Conservation (phyloP, 2,329 filamentous ascomycete species). For the Aspergillus niger region DNA sequence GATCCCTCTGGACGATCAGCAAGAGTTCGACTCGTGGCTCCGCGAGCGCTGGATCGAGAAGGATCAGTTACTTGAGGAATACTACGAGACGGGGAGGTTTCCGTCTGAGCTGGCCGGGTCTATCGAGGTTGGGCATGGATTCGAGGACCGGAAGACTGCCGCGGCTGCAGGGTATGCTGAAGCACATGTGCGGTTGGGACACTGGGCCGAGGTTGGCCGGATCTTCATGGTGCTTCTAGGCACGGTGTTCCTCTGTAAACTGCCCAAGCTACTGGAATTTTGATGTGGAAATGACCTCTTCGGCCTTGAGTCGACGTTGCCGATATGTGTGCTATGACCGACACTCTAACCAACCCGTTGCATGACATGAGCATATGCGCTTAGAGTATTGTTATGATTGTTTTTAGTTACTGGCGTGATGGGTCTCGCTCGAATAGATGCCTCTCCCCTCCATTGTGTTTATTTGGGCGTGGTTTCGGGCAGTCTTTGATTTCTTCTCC, state of each 20-base stretch:
- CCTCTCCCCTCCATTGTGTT: not conserved
- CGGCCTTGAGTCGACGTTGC: not conserved
- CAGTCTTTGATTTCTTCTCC: not conserved
- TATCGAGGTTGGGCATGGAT: slow-evolving; percentile 49
- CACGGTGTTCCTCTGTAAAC: slow-evolving; percentile 36
- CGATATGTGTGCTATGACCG: not conserved
- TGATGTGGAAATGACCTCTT: slow-evolving; percentile 10
- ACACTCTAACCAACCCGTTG: not conserved
- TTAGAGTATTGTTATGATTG: slow-evolving; percentile 1
- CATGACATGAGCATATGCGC: slow-evolving; percentile 3
- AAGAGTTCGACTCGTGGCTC: slow-evolving; percentile 82
- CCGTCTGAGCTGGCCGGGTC: slow-evolving; percentile 65
- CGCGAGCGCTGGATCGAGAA: slow-evolving; percentile 88
- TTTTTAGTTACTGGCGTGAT: not conserved
- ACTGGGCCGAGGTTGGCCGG: slow-evolving; percentile 47
- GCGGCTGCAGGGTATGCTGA: slow-evolving; percentile 46
- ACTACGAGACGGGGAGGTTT: slow-evolving; percentile 74
- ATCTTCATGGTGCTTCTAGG: slow-evolving; percentile 46
- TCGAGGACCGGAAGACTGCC: slow-evolving; percentile 32
- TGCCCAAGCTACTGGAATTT: slow-evolving; percentile 28
- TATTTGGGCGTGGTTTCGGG: not conserved
- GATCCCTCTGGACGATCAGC: slow-evolving; percentile 75
- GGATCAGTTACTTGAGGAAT: slow-evolving; percentile 83
- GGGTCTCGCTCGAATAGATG: not conserved
- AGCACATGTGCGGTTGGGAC: slow-evolving; percentile 44